Evolutionary conservation across 371 early-diverging fungal species (phyloP).

Genomic region (Circinella minor): DNA sequence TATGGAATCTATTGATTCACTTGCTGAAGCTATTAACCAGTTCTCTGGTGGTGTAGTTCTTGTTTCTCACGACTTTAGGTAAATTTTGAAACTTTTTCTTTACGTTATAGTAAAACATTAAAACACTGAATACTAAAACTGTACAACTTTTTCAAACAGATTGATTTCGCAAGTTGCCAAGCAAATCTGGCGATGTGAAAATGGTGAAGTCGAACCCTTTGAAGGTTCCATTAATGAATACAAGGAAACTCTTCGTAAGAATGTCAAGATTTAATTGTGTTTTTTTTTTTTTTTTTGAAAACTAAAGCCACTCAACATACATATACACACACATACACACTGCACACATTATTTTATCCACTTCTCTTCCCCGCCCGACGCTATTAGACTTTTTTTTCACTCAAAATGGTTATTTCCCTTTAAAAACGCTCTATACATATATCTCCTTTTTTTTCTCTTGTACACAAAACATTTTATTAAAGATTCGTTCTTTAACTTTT

Average conservation of each 20-base stretch:
- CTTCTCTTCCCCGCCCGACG: no score
- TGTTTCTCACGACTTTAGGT: slow-evolving; percentile 91
- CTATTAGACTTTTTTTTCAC: no score
- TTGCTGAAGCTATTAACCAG: slow-evolving; percentile 94
- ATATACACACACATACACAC: no score
- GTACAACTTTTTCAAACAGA: slow-evolving; percentile 62
- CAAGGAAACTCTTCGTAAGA: slow-evolving; percentile 86
- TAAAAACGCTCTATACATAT: no score
- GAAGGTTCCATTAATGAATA: slow-evolving; percentile 87
- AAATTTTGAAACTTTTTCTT: no score
- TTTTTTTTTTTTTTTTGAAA: no score
- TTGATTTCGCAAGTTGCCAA: slow-evolving; percentile 95
- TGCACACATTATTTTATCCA: no score
- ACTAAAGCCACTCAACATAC: no score
- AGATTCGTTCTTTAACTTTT: background rate
- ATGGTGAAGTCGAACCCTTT: slow-evolving; percentile 75
- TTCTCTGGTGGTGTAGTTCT: slow-evolving; percentile 98
- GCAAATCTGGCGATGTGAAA: slow-evolving; percentile 97
- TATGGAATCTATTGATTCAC: slow-evolving; percentile 96
- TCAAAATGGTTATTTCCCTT: no score
- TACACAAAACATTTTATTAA: slow-evolving; percentile 2
- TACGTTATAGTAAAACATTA: no score
- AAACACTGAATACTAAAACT: no score
- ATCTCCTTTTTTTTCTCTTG: no score
- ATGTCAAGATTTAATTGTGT: slow-evolving; percentile 63